Percentiles rank a stretch among this genome's conserved stretches.
Conservation (phyloP, 805 yeast species). For the Saccharomycopsis fibuligera region DNA sequence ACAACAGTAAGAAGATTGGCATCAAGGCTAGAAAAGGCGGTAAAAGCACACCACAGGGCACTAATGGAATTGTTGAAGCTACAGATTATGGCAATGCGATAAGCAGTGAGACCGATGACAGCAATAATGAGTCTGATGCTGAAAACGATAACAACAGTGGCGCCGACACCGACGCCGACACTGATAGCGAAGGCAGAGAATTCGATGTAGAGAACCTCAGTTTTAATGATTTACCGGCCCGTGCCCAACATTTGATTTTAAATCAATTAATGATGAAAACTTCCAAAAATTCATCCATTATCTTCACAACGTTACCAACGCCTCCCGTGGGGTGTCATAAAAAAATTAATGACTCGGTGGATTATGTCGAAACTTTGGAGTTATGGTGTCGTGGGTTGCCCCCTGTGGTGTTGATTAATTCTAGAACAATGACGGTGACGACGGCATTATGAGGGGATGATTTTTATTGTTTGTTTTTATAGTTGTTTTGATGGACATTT, state of each 20-base stretch:
- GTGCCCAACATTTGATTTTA: conserved; percentile 81
- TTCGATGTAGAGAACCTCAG: conserved; percentile 39
- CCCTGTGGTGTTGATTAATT: conserved; percentile 75
- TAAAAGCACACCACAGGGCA: too few species aligned
- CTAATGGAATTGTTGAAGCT: too few species aligned
- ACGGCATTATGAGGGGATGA: conserved; percentile 73
- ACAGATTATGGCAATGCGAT: background rate
- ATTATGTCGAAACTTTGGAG: conserved; percentile 70
- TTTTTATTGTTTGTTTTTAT: background rate
- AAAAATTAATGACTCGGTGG: conserved; percentile 59
- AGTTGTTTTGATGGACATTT: background rate
- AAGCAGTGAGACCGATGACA: background rate
- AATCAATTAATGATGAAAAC: conserved; percentile 73
- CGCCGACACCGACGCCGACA: conserved; percentile 27
- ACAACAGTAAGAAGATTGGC: background rate
- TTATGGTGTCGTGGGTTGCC: conserved; percentile 80
- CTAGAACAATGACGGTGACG: conserved; percentile 94
- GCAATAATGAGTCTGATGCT: conserved; percentile 20
- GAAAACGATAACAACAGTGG: conserved; percentile 22
- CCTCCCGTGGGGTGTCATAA: conserved; percentile 80
- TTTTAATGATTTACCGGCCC: conserved; percentile 85
- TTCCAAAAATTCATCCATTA: conserved; percentile 62
- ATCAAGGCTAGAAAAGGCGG: too few species aligned
- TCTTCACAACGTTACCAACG: conserved; percentile 86
- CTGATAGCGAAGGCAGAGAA: too few species aligned